Evolutionary conservation across 371 early-diverging fungal genomes (phyloP).

Genomic region (Mucor piriformis): DNA sequence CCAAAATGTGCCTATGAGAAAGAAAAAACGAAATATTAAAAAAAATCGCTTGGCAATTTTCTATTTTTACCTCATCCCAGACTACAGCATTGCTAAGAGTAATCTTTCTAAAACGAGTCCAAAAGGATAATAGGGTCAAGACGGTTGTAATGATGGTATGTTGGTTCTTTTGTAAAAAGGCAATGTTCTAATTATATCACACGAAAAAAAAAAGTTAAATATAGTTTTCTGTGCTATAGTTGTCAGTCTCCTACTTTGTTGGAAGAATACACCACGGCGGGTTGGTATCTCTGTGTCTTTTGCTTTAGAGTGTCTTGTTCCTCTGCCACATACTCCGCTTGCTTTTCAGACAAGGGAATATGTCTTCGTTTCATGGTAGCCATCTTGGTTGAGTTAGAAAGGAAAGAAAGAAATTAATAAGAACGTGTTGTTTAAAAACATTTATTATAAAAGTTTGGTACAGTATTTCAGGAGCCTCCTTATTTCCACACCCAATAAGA

Average conservation of each 20-base stretch:
- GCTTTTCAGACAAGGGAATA: conserved; percentile 25
- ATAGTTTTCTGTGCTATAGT: neutral
- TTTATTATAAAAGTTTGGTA: too few species aligned
- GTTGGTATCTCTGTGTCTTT: conserved; percentile 25
- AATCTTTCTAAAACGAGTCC: conserved; percentile 86
- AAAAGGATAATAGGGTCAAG: conserved; percentile 68
- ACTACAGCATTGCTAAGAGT: conserved; percentile 76
- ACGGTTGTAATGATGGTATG: conserved; percentile 53
- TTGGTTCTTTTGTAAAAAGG: conserved; percentile 55
- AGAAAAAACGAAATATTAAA: conserved; percentile 26
- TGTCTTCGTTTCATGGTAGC: conserved; percentile 48
- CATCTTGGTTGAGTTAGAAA: conserved; percentile 8
- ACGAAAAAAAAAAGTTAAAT: neutral
- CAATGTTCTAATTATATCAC: conserved; percentile 42
- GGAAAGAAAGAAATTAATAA: neutral
- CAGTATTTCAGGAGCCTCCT: too few species aligned
- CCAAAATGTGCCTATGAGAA: conserved; percentile 85
- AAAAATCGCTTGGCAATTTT: neutral
- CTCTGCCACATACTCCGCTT: neutral
- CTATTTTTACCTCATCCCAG: conserved; percentile 70
- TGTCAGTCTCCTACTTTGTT: conserved; percentile 34
- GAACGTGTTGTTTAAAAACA: neutral
- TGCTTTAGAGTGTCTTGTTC: conserved; percentile 16
- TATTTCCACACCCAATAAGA: too few species aligned
- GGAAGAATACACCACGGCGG: conserved; percentile 32